Conservation (phyloP, 805 yeast species). For the Starmerella lactis-condensi region DNA sequence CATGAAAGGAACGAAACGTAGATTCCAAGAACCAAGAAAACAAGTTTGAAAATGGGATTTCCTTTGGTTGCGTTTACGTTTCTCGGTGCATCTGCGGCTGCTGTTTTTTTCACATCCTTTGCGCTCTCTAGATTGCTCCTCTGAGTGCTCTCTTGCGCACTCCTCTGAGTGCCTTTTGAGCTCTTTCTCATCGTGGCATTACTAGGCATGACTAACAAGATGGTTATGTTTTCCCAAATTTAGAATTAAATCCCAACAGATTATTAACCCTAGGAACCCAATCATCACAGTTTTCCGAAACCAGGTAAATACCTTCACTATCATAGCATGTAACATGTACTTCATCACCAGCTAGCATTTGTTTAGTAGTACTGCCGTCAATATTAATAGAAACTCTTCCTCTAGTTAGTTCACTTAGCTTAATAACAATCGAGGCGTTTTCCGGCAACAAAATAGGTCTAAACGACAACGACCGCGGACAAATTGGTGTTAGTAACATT, state of each 20-base stretch:
- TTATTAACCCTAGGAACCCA: slow-evolving; percentile 87
- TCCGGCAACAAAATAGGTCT: slow-evolving; percentile 73
- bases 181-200: too few species aligned
- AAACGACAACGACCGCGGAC: slow-evolving; percentile 81
- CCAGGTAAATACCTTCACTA: slow-evolving; percentile 59
- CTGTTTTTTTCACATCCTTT: neutral
- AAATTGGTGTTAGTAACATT: slow-evolving; percentile 69
- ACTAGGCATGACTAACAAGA: too few species aligned
- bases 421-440: slow-evolving; percentile 40
- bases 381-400: slow-evolving; percentile 40
- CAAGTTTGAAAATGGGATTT: too few species aligned
- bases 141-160: neutral
- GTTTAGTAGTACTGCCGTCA: slow-evolving; percentile 55
- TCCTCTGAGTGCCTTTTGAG: neutral
- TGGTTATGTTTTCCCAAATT: slow-evolving; percentile 48
- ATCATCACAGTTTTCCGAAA: slow-evolving; percentile 47
- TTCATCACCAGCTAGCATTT: slow-evolving; percentile 42
- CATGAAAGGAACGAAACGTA: slow-evolving; percentile 76
- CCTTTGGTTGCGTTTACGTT: too few species aligned
- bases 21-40: slow-evolving; percentile 39
- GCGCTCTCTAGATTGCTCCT: neutral
- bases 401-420: slow-evolving; percentile 21
- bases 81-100: too few species aligned
- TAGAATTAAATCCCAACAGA: slow-evolving; percentile 69
- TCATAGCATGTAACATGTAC: slow-evolving; percentile 17